phyloP scores from a whole-genome alignment of 1,139 yeast species.

The Nakaseomyces glabratus region DNA sequence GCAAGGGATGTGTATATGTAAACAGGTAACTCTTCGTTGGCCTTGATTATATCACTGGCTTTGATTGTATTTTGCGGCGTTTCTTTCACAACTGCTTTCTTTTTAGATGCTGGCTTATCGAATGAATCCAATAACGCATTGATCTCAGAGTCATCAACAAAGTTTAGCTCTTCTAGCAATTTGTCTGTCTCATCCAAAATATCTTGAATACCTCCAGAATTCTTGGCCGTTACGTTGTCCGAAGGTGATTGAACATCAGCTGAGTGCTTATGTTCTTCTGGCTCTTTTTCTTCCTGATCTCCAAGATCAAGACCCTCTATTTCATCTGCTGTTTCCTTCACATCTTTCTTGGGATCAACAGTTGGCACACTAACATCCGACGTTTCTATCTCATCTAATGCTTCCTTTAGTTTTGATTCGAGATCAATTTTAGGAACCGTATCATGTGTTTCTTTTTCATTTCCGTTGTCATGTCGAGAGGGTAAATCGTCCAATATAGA shows the following conservation, averaged over 20 bases:
- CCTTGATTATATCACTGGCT: slow-evolving; percentile 13
- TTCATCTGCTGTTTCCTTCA: background rate
- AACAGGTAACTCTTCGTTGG: slow-evolving; percentile 45
- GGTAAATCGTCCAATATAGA: background rate
- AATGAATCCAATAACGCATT: slow-evolving; percentile 21
- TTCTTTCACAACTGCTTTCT: background rate
- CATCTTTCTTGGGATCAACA: slow-evolving; percentile 1
- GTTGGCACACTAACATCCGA: background rate
- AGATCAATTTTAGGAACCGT: background rate
- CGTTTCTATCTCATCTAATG: background rate
- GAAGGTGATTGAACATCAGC: background rate
- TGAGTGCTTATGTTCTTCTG: slow-evolving; percentile 1
- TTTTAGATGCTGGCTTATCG: slow-evolving; percentile 7
- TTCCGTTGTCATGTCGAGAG: too few relatives aligned
- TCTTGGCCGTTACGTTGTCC: background rate
- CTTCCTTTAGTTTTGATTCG: background rate
- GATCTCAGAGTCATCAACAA: slow-evolving; percentile 21
- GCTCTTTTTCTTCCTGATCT: slow-evolving; percentile 1
- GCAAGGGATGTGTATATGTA: slow-evolving; percentile 81
- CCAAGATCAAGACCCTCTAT: slow-evolving; percentile 4
- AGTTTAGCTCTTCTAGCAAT: slow-evolving; percentile 19
- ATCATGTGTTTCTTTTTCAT: background rate
- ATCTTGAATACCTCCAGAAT: slow-evolving; percentile 11
- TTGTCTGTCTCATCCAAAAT: slow-evolving; percentile 24
- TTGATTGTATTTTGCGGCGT: slow-evolving; percentile 8